phyloP scores from a whole-genome alignment of 2,329 filamentous ascomycete genomes.

The Venturia effusa region DNA sequence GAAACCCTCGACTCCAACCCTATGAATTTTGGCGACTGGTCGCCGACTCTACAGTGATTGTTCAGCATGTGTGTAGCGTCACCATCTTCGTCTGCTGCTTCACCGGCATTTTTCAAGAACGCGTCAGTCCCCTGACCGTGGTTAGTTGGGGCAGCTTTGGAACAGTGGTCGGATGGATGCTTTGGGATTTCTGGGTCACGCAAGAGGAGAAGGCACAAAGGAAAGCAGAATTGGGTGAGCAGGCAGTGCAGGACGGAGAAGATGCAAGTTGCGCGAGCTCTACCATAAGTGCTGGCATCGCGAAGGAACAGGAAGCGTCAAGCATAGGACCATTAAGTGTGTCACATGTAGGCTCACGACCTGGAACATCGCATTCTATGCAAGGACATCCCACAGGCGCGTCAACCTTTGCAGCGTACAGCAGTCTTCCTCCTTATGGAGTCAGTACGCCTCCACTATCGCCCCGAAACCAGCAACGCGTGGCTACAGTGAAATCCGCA shows the following conservation, averaged over 20 bases:
- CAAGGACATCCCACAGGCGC: conserved; percentile 16
- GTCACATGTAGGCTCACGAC: conserved; percentile 23
- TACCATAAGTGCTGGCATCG: background rate
- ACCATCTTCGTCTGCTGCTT: conserved; percentile 93
- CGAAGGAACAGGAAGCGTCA: conserved; percentile 12
- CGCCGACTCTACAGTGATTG: conserved; percentile 88
- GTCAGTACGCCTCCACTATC: conserved; percentile 33
- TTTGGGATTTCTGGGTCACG: conserved; percentile 87
- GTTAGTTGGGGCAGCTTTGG: conserved; percentile 74
- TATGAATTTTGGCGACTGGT: conserved; percentile 98
- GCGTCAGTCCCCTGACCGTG: conserved; percentile 81
- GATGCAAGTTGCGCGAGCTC: conserved; percentile 14
- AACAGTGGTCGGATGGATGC: conserved; percentile 76
- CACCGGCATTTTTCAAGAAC: conserved; percentile 74
- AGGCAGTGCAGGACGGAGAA: conserved; percentile 22
- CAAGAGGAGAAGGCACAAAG: conserved; percentile 47
- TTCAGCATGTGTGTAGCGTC: conserved; percentile 92
- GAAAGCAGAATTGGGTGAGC: background rate
- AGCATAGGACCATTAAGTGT: conserved; percentile 19
- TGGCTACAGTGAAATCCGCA: conserved; percentile 84
- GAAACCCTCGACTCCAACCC: conserved; percentile 83
- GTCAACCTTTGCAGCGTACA: conserved; percentile 34
- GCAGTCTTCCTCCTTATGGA: conserved; percentile 25
- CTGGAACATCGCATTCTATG: conserved; percentile 8
- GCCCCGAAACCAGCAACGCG: conserved; percentile 47